Base-by-base conservation (phyloP, 192 early-diverging fungal species). In the Coemansia aciculifera region DNA sequence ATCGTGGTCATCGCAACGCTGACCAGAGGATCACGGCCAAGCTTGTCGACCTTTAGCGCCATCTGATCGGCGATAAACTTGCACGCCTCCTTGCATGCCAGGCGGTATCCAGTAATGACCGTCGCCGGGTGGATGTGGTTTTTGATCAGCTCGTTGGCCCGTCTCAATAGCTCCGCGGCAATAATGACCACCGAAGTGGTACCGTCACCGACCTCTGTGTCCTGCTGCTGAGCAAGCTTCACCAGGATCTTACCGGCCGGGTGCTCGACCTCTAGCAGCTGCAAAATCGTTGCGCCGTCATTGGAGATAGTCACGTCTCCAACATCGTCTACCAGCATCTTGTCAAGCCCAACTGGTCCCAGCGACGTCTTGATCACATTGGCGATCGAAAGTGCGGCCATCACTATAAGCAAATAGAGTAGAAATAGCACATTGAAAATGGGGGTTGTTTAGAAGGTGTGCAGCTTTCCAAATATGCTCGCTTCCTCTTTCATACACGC, bases 301-400 rank as follows among this genome's bases (percentile, higher is more conserved):
- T 99, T 99, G 23, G 95, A 96, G 68, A 99, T 98, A 19, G 96
- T 98, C 57, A 99, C 96, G 77, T 98, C 98, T 43, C 98, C 98
- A 83, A 99, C 95, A 71, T 99, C 98, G 81, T 99, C 96, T 15
- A 99, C 98, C 59, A 99, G 78, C 98, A 99, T 99, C 86, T 99
- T 99, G 84, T 99, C 98, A 42, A 99, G 87, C 17, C 98, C 98
- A 62, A 99, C 98, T 32, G 98, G 98, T 15, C 98, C 98, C 44
- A 99, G 85, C 31, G 96, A 98, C n/a, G 89, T 93, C 86, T 98
- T 98, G 57, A 99, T 93, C 75, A 99, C 96, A 74, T 99, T 99
- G 65, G 96, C 93, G 72, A 99, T 95, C 24, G 98, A 92, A 48
- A 90, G 75, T 13, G 93, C 96, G 34, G 98, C 96, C 76, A 98